Evolutionary conservation across 495 filamentous ascomycete genomes (phyloP), one percentile per base, ranked within the genome.

Genomic region (Penicillium robsamsonii): DNA sequence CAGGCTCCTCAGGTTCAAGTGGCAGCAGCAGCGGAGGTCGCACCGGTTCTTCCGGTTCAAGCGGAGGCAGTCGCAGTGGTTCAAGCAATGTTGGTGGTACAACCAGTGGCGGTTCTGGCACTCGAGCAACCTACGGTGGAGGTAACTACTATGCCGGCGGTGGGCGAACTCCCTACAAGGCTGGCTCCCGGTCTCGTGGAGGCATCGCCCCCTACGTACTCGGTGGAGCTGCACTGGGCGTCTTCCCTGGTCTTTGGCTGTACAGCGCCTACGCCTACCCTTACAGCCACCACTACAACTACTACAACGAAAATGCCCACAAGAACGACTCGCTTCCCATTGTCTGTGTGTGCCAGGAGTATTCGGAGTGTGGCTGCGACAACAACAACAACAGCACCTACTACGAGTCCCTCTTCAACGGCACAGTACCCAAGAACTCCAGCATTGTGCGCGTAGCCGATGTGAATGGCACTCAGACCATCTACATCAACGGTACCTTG

Each of bases 401-500:
- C 75, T 70, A 80, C 62, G 65, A 85, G 72, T 56, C 84, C 68
- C 72, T 85, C 72, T 67, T 84, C 53, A 72, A 83, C 55, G 90
- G 90, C 10, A 86, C 91, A 61, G 84, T 87, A 52, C 77, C 73
- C 1, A 70, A 84, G 50, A 88, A 96, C 71, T 77, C 81, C 37
- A 81, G 75, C n/a, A 61, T 88, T 5, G 79, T 89, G 30, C 79
- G 61, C 20, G 80, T 96, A 15, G 79, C 79, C 0, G 55, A 64
- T 10, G 83, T 91, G 25, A 92, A 96, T 63, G 89, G 87, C 24
- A 94, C 84, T 0, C 51, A 75, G 46, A 92, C 83, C 17, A 82
- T 97, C 56, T 75, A 91, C 50, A 77, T 97, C 70, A 94, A 95
- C 60, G 94, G 94, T 11, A 92, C 90, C 0, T 70, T 97, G 44